Percentiles rank a stretch among this genome's conserved stretches.
Conservation (phyloP, 495 filamentous ascomycete species). For the Xylaria castorea region DNA sequence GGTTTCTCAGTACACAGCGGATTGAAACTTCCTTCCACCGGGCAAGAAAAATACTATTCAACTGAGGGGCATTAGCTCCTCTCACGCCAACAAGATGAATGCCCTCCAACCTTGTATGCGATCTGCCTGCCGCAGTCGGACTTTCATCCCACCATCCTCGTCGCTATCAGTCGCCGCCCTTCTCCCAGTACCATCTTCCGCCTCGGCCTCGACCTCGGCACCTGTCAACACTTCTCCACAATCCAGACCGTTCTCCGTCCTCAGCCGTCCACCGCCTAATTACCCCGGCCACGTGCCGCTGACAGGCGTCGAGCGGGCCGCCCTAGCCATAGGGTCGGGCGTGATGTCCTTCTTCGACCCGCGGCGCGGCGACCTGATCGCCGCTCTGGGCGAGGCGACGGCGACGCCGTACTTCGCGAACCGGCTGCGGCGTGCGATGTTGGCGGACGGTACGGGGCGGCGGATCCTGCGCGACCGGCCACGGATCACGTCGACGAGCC, state of each 20-base stretch:
- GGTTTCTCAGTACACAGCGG: not conserved
- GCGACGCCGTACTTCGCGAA: constrained; percentile 95
- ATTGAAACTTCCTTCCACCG: not conserved
- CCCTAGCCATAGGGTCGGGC: constrained; percentile 83
- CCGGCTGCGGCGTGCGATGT: constrained; percentile 91
- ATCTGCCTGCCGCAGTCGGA: constrained; percentile 16
- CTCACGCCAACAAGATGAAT: constrained; percentile 20
- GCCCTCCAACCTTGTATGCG: constrained; percentile 11
- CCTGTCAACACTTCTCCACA: not conserved
- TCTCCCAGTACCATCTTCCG: not conserved
- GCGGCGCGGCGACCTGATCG: constrained; percentile 87
- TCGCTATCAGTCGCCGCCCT: not conserved
- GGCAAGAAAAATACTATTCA: not conserved
- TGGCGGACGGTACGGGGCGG: constrained; percentile 79
- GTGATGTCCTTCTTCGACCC: constrained; percentile 81
- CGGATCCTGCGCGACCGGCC: constrained; percentile 91
- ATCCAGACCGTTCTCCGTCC: constrained; percentile 66
- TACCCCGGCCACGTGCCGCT: constrained; percentile 95
- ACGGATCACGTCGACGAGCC: constrained; percentile 80
- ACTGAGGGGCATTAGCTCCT: constrained; percentile 11
- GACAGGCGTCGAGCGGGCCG: constrained; percentile 73
- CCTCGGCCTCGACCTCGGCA: not conserved
- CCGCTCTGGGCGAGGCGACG: constrained; percentile 89
- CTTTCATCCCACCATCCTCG: constrained; percentile 7
- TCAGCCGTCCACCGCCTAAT: constrained; percentile 80